Conservation (phyloP, 306 rosid species). For the Adenanthera pavonina region DNA sequence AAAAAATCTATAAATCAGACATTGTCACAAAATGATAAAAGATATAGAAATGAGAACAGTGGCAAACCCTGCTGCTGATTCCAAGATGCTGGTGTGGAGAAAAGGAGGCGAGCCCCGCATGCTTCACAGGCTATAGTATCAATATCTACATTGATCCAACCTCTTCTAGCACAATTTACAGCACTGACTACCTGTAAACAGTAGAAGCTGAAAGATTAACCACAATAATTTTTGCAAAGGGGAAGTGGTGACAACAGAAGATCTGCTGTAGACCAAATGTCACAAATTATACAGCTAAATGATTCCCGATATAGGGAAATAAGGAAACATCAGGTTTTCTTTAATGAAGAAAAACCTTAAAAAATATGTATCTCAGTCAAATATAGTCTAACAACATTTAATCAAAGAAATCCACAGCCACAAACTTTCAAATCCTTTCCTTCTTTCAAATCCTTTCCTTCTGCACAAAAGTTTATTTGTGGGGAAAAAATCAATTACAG, state of each 20-base stretch:
- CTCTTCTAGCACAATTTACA: constrained; percentile 93
- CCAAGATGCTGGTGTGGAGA: constrained; percentile 90
- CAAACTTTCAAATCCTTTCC: constrained; percentile 15
- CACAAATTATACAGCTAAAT: constrained; percentile 11
- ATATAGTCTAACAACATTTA: not conserved
- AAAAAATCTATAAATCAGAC: constrained; percentile 31
- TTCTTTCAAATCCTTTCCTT: constrained; percentile 6
- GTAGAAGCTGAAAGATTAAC: constrained; percentile 25
- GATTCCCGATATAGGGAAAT: constrained; percentile 15
- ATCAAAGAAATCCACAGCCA: constrained; percentile 2
- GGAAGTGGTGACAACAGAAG: not conserved
- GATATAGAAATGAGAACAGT: constrained; percentile 28
- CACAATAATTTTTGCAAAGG: not conserved
- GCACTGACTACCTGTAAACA: constrained; percentile 75
- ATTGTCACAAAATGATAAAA: not conserved
- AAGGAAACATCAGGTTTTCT: constrained; percentile 9
- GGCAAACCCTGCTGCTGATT: constrained; percentile 80
- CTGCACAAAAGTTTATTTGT: not conserved
- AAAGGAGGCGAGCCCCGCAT: constrained; percentile 80
- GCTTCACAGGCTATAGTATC: constrained; percentile 86
- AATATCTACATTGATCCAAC: constrained; percentile 86
- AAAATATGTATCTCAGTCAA: not conserved
- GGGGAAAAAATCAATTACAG: not conserved
- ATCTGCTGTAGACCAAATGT: constrained; percentile 26
- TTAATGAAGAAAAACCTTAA: constrained; percentile 20